These are phyloP conservation scores for Lactifluus echinatus DNA, from an alignment of 768 basidiomycete species.

Conservation along the genomic window DNA sequence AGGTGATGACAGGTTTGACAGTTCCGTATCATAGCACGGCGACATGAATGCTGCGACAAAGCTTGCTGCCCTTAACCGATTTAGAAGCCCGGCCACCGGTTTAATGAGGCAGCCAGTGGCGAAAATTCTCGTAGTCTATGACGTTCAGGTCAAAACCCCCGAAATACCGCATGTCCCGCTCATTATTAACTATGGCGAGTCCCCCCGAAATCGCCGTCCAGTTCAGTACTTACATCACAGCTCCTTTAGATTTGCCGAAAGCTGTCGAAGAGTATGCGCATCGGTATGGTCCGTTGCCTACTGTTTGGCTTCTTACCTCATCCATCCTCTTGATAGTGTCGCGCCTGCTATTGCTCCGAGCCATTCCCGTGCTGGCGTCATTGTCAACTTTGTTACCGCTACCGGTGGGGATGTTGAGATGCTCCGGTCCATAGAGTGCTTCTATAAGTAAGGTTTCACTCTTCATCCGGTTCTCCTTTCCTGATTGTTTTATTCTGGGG, in stretches of 20 bases:
- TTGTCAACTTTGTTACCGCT: conserved; percentile 95
- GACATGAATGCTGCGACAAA: conserved; percentile 86
- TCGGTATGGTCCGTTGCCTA: conserved; percentile 43
- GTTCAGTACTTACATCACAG: background rate
- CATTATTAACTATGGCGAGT: conserved; percentile 87
- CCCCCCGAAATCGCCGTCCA: background rate
- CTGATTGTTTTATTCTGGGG: conserved; percentile 7
- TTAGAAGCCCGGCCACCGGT: conserved; percentile 49
- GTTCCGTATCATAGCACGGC: conserved; percentile 75
- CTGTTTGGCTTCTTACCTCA: conserved; percentile 12
- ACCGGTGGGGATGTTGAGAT: conserved; percentile 98
- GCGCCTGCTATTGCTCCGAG: conserved; percentile 79
- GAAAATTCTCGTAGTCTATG: conserved; percentile 85
- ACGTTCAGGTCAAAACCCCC: conserved; percentile 83
- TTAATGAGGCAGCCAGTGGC: conserved; percentile 58
- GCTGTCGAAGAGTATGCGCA: conserved; percentile 97
- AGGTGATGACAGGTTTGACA: background rate
- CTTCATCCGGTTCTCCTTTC: background rate
- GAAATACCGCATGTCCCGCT: conserved; percentile 88
- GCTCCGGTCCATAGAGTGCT: conserved; percentile 97
- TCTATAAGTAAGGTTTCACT: conserved; percentile 65
- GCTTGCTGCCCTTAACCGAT: conserved; percentile 76
- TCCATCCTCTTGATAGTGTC: conserved; percentile 41
- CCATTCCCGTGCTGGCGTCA: conserved; percentile 81
- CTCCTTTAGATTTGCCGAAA: conserved; percentile 67